These are phyloP conservation scores for Aspergillus campestris DNA, from an alignment of 495 filamentous ascomycete species.

Conservation along the genomic window DNA sequence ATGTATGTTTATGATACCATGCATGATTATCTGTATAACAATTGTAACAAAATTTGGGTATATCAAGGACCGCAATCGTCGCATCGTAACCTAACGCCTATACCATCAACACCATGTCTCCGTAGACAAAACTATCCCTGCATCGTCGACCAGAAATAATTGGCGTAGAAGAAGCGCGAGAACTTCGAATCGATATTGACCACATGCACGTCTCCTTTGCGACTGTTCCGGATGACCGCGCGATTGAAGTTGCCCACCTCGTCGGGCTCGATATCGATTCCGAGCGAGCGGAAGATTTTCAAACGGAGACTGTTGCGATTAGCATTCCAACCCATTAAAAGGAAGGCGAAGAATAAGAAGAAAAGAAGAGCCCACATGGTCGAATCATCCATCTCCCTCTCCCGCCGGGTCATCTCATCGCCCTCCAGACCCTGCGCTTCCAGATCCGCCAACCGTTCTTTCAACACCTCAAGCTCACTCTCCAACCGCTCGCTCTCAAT, in stretches of 20 bases:
- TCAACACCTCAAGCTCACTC: slow-evolving; percentile 68
- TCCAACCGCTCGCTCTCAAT: slow-evolving; percentile 85
- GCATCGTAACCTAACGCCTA: slow-evolving; percentile 1
- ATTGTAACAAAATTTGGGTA: not conserved
- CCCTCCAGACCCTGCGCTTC: slow-evolving; percentile 72
- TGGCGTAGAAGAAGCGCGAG: slow-evolving; percentile 84
- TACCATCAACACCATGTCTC: not conserved
- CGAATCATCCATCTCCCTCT: slow-evolving; percentile 54
- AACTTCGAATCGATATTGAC: slow-evolving; percentile 92
- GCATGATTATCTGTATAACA: not conserved
- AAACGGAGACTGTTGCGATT: slow-evolving; percentile 55
- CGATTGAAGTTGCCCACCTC: slow-evolving; percentile 73
- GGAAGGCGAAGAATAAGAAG: not conserved
- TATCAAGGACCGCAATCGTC: slow-evolving; percentile 1
- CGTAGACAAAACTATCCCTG: slow-evolving; percentile 29
- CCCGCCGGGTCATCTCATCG: slow-evolving; percentile 44
- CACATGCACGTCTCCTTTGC: slow-evolving; percentile 87
- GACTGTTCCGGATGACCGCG: slow-evolving; percentile 77
- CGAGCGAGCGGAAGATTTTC: slow-evolving; percentile 84
- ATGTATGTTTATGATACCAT: not conserved
- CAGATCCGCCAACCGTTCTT: slow-evolving; percentile 66
- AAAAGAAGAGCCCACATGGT: slow-evolving; percentile 33
- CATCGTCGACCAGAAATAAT: slow-evolving; percentile 92
- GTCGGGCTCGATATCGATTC: slow-evolving; percentile 82
- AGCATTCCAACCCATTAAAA: slow-evolving; percentile 5